phyloP scores from a whole-genome alignment of 163 green algal genomes.

The Picocystis sp. region DNA sequence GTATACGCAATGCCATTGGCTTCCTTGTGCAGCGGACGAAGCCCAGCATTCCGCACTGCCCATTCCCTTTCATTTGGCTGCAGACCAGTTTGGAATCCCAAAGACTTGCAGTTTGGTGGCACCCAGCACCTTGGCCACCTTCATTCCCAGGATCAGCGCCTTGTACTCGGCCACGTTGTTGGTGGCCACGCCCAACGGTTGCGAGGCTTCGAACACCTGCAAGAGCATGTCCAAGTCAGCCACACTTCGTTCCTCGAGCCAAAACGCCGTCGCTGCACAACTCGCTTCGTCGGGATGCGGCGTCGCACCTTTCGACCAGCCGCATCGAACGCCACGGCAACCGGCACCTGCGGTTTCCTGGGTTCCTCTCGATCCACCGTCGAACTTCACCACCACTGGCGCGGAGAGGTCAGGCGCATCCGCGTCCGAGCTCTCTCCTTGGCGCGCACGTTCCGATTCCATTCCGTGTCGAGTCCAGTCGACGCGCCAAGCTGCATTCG shows the following conservation, averaged over 20 bases:
- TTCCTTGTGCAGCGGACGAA: neutral
- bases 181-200: neutral
- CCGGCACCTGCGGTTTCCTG: constrained; percentile 1
- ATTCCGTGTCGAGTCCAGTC: too few species aligned
- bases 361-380: constrained; percentile 5
- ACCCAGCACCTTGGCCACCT: constrained; percentile 2
- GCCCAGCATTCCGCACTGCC: neutral
- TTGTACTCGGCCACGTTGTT: constrained; percentile 10
- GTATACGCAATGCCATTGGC: neutral
- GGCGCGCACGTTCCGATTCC: too few species aligned
- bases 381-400: neutral
- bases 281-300: too few species aligned
- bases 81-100: constrained; percentile 9
- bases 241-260: too few species aligned
- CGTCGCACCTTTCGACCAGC: neutral
- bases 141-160: constrained; percentile 5
- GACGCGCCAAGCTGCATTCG: too few species aligned
- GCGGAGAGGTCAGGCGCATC: too few species aligned
- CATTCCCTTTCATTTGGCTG: constrained; percentile 1
- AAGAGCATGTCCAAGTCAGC: neutral
- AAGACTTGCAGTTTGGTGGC: constrained; percentile 2
- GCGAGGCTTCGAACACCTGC: neutral
- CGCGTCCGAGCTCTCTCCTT: too few species aligned
- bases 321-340: constrained; percentile 1
- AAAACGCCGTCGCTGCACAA: too few species aligned